Base-by-base conservation (phyloP, 768 basidiomycete genomes). In the Naganishia onofrii region DNA sequence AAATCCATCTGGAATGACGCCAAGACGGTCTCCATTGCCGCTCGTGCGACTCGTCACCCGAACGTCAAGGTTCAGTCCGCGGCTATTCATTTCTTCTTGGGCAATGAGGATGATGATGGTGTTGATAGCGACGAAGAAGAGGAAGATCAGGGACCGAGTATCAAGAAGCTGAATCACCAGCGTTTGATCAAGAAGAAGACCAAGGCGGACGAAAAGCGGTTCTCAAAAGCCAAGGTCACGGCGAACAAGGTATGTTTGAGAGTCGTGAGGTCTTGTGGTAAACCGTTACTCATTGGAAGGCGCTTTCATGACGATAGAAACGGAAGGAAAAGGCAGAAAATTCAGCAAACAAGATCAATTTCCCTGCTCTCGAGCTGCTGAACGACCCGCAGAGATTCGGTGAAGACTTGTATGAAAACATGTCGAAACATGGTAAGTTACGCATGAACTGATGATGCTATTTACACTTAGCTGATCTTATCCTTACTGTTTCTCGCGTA, bases 71-170 rank as follows among this genome's bases (percentile, higher is more conserved):
- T 98, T 0, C 94, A 97, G 79, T 92, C 88, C 71, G 93, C 93
- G 1, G 91, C 93, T 0, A 82, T 94, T 19, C 93, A 97, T 82
- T 99, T 97, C 83, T 99, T 98, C 84, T 86, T 99, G n/a, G 92
- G 92, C 5, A 87, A 85, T 68, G 91, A 82, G 55, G 78, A 80
- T 55, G 81, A 92, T 52, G 88, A 88, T 23, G 85, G 85, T 66
- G 88, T 87, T 48, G 88, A 87, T 53, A 88, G 89, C 54, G 87
- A 89, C 0, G 85, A 85, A 15, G 89, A 89, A 51, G 86, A 87
- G 29, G 78, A 74, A 48, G 69, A 73, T 67, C 76, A 91, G 86
- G 84, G 85, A 21, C 84, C 88, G 17, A 86, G 93, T 74, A 84
- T 92, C 29, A 88, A 84, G 76, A 84, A 86, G 44, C 84, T 96